Base-by-base conservation (phyloP, 129 eudicot genomes). In the Smallanthus sonchifolius region DNA sequence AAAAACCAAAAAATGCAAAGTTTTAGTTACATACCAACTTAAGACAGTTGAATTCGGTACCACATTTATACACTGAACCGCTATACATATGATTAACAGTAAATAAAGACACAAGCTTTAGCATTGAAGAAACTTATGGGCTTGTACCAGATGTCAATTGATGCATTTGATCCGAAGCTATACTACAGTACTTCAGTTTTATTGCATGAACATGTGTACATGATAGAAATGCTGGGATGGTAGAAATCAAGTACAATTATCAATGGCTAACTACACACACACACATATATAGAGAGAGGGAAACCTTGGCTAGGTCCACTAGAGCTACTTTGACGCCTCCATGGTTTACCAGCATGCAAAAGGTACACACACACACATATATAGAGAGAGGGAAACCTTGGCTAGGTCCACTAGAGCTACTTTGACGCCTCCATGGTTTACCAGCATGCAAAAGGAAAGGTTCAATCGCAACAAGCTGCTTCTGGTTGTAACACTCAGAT, bases 291-390 rank as follows among this genome's bases (percentile, higher is more conserved):
- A 54, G 74, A 76, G 73, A 67, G 15, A 64, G 14, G 37, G 45
- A 65, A 39, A 92, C 97, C 97, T 87, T 80, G 74, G 38, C 72
- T 73, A 38, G 83, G 75, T 84, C 74, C 87, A 69, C 52, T 67
- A 62, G 96, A 80, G 65, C 63, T 16, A 55, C 60, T 75, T 51
- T 80, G 91, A 59, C 64, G 82, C 85, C 84, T 84, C 98, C 96
- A 90, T 8, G 96, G 98, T 81, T 90, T 93, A 64, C 96, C 98
- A 84, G 89, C 87, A 79, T 93, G 80, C 82, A 93, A 77, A 77
- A 93, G 90, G 81, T 14, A 2, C 11, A n/a, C 7, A 14, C 40
- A 14, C 3, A 61, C 5, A 34, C 8, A 19, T 5, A 49, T 5
- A 19, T n/a, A n/a, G n/a, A n/a, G n/a, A n/a, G n/a, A n/a, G n/a